phyloP scores from a whole-genome alignment of 2,329 filamentous ascomycete genomes.

The Alternaria tenuissima region DNA sequence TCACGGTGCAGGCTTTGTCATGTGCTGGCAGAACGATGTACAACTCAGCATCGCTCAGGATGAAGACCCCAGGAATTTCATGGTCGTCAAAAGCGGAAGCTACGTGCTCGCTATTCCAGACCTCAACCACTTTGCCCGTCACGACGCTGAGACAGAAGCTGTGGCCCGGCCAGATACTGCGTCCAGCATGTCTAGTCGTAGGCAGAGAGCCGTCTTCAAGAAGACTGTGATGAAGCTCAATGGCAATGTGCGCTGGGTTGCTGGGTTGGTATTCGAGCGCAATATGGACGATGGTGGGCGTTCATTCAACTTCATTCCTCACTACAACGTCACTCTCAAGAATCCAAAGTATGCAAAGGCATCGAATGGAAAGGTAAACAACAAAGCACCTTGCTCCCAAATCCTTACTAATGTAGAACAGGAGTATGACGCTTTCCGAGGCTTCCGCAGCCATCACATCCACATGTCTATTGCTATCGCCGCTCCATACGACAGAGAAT shows the following conservation, averaged over 20 bases:
- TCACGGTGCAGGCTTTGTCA: constrained; percentile 91
- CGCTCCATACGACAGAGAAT: constrained; percentile 86
- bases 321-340: constrained; percentile 89
- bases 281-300: constrained; percentile 75
- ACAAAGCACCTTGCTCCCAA: neutral
- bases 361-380: constrained; percentile 55
- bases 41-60: constrained; percentile 84
- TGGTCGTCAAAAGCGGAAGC: constrained; percentile 94
- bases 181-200: constrained; percentile 69
- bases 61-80: constrained; percentile 89
- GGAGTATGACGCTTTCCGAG: constrained; percentile 89
- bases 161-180: constrained; percentile 65
- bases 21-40: constrained; percentile 98
- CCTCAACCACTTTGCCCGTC: constrained; percentile 85
- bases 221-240: constrained; percentile 99
- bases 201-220: constrained; percentile 85
- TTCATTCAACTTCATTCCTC: constrained; percentile 88
- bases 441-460: constrained; percentile 96
- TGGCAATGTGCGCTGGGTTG: constrained; percentile 91
- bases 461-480: constrained; percentile 92
- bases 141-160: constrained; percentile 59
- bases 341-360: constrained; percentile 76
- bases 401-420: constrained; percentile 39
- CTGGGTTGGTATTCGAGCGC: constrained; percentile 90
- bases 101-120: constrained; percentile 95